Evolutionary conservation across 192 early-diverging fungal species (phyloP), one percentile per base, ranked within the genome.

Genomic region (Umbelopsis isabellina): DNA sequence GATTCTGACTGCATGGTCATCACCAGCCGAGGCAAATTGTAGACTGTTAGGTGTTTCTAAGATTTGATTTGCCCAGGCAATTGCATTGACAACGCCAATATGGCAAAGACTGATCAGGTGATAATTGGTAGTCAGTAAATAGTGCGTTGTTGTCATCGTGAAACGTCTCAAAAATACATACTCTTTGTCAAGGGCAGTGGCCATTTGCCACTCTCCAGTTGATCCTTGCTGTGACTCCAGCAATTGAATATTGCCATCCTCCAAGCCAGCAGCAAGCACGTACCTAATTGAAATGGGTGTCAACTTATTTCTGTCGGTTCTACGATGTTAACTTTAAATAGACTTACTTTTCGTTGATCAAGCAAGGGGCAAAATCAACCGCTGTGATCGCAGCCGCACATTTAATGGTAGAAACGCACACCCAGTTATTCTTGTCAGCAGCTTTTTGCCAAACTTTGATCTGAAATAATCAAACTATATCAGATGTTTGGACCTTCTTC

Each of bases 381-480:
- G 95, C 89, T 3, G 95, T 98, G 11, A 96, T 91, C 16, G 91
- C 82, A 21, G 91, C 94, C 0, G 90, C 83, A 55, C 93, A 88
- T 49, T 93, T 91, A 47, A 98, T 67, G 1, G 87, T 90, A 15
- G 86, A 73, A 46, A 92, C 70, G 13, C 78, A 79, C 48, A 35
- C 46, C 82, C 84, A 89, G 10, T 25, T 65, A 30, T 47, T 61
- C 9, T 72, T 51, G n/a, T 65, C 65, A 1, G 49, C 65, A 10
- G 78, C 52, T 23, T 75, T 68, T 9, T 58, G 21, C 96, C 95
- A 97, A 61, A 97, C 72, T 76, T 91, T 92, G 53, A 95, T 48
- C 85, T 87, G 37, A 4, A 11, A 61, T 6, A 35, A 2, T 15
- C 3, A 35, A 18, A 16, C 0, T 11, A 61, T 25, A 4, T 2